Evolutionary conservation across 805 yeast species (phyloP).

Genomic region (Ogataea dorogensis): DNA sequence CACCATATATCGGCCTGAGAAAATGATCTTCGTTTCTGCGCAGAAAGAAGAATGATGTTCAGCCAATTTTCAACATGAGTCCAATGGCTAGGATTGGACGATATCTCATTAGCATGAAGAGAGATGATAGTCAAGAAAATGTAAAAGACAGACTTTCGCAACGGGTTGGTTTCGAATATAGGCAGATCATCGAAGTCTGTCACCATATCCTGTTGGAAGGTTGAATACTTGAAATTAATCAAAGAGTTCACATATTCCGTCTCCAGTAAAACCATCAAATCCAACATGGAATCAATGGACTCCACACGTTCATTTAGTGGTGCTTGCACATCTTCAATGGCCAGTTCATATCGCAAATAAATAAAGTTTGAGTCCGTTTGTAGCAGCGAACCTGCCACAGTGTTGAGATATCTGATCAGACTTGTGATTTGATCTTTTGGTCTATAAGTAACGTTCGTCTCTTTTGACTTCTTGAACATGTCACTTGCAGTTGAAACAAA

Average conservation of each 20-base stretch:
- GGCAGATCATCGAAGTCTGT: slow-evolving; percentile 16
- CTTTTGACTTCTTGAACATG: slow-evolving; percentile 17
- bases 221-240: slow-evolving; percentile 7
- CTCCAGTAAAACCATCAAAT: slow-evolving; percentile 23
- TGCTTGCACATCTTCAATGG: slow-evolving; percentile 19
- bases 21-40: slow-evolving; percentile 10
- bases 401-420: slow-evolving; percentile 26
- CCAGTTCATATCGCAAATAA: slow-evolving; percentile 20
- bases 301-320: slow-evolving; percentile 28
- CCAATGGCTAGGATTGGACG: slow-evolving; percentile 22
- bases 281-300: slow-evolving; percentile 22
- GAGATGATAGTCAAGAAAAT: slow-evolving; percentile 20
- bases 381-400: slow-evolving; percentile 21
- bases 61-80: slow-evolving; percentile 29
- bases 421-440: slow-evolving; percentile 21
- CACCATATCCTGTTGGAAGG: slow-evolving; percentile 20
- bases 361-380: slow-evolving; percentile 21
- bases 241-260: slow-evolving; percentile 23
- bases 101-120: slow-evolving; percentile 19
- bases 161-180: slow-evolving; percentile 10
- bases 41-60: slow-evolving; percentile 9
- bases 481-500: slow-evolving; percentile 18
- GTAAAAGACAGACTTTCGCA: slow-evolving; percentile 15
- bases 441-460: slow-evolving; percentile 3
- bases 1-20: slow-evolving; percentile 20